Conservation (phyloP, 495 filamentous ascomycete genomes). For the Neurospora terricola region DNA sequence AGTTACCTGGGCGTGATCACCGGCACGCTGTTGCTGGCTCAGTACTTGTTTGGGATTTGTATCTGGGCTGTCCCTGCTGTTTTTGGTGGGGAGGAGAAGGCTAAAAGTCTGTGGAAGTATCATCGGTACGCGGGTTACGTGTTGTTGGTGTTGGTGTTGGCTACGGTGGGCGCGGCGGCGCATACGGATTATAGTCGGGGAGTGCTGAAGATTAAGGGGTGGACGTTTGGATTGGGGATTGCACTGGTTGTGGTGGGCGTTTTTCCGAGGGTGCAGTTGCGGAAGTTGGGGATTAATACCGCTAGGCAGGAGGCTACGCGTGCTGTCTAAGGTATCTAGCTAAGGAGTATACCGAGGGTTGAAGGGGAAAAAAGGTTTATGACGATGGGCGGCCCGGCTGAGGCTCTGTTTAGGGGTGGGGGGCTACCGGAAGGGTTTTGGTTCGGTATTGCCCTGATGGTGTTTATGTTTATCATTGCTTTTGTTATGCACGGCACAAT, state of each 20-base stretch:
- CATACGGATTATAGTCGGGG: conserved; percentile 58
- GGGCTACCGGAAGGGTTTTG: neutral
- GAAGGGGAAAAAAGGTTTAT: neutral
- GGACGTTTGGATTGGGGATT: conserved; percentile 53
- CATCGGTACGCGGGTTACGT: conserved; percentile 74
- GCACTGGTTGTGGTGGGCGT: conserved; percentile 58
- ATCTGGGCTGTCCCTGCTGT: conserved; percentile 63
- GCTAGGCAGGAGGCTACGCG: neutral
- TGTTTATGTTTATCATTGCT: neutral
- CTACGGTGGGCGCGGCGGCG: conserved; percentile 65
- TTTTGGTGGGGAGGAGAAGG: conserved; percentile 68
- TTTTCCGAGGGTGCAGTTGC: conserved; percentile 67
- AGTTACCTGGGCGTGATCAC: conserved; percentile 70
- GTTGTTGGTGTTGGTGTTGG: conserved; percentile 56
- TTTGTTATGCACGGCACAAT: neutral
- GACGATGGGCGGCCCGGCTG: neutral
- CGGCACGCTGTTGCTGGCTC: conserved; percentile 58
- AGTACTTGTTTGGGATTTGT: conserved; percentile 68
- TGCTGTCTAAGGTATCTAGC: neutral
- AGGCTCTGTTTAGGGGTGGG: neutral
- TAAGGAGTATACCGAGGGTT: neutral
- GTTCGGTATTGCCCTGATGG: neutral
- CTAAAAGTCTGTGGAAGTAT: conserved; percentile 80
- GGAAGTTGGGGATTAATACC: conserved; percentile 58
- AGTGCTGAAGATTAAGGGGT: conserved; percentile 57